Evolutionary conservation across 345 rosid species (phyloP).

Genomic region (Murraya koenigii): DNA sequence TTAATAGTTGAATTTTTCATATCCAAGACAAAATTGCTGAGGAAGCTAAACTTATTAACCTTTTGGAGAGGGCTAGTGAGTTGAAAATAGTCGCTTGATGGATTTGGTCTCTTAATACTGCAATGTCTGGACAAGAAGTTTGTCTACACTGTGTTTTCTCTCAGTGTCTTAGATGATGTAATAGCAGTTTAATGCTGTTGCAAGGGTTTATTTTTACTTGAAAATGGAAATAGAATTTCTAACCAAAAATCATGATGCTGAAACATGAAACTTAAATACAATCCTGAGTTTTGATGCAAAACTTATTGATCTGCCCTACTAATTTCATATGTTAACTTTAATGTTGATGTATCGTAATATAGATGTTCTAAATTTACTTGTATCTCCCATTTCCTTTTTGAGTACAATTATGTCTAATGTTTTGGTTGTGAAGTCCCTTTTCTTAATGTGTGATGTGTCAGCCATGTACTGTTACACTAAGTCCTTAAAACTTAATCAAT

Average conservation of each 20-base stretch:
- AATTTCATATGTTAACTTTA: background rate
- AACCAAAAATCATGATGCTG: background rate
- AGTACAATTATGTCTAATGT: background rate
- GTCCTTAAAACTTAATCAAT: too few relatives aligned
- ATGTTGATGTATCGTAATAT: background rate
- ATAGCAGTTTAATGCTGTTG: background rate
- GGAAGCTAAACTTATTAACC: background rate
- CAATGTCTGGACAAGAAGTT: background rate
- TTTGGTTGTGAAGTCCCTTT: background rate
- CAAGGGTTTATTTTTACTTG: background rate
- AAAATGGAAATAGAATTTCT: background rate
- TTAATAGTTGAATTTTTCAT: background rate
- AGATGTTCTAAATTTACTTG: background rate
- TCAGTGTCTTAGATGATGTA: background rate
- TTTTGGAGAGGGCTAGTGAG: background rate
- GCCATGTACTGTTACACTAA: too few relatives aligned
- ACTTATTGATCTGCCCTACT: background rate
- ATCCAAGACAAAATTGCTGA: background rate
- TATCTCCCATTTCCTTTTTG: background rate
- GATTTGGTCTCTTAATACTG: background rate
- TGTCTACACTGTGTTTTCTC: background rate
- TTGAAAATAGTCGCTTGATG: background rate
- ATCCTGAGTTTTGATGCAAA: background rate
- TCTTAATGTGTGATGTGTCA: background rate
- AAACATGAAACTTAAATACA: background rate